Evolutionary conservation across 2,329 filamentous ascomycete genomes (phyloP).

Genomic region (Gremmenia infestans): DNA sequence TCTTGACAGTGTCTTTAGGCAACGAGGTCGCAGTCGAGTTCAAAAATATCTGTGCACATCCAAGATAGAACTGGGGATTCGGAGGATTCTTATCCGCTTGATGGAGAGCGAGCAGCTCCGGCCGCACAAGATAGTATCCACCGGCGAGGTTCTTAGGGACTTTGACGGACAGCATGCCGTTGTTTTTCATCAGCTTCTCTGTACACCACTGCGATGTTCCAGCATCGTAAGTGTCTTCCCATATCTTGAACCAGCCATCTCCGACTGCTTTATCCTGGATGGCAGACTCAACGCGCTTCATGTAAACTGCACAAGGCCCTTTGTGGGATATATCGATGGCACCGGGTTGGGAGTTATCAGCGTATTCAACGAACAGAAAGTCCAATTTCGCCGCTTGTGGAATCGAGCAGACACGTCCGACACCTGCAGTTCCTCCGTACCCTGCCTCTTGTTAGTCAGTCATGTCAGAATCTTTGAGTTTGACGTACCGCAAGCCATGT

Average conservation of each 20-base stretch:
- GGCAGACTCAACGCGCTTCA: slow-evolving; percentile 63
- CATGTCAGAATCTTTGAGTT: background rate
- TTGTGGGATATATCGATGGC: slow-evolving; percentile 57
- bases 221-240: slow-evolving; percentile 60
- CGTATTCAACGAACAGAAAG: slow-evolving; percentile 61
- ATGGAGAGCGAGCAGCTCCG: slow-evolving; percentile 67
- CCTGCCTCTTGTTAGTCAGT: slow-evolving; percentile 30
- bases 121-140: slow-evolving; percentile 67
- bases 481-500: slow-evolving; percentile 66
- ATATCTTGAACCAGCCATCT: slow-evolving; percentile 75
- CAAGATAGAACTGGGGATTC: slow-evolving; percentile 68
- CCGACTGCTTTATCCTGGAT: slow-evolving; percentile 49
- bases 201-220: slow-evolving; percentile 60
- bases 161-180: slow-evolving; percentile 57
- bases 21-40: slow-evolving; percentile 43
- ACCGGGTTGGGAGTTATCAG: slow-evolving; percentile 49
- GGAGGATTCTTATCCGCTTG: slow-evolving; percentile 45
- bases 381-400: slow-evolving; percentile 18
- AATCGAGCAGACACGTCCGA: slow-evolving; percentile 42
- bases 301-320: slow-evolving; percentile 68
- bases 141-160: slow-evolving; percentile 56
- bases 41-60: slow-evolving; percentile 68
- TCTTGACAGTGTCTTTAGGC: slow-evolving; percentile 51
- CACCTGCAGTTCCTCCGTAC: slow-evolving; percentile 42
- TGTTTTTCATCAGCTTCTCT: slow-evolving; percentile 59